Evolutionary conservation across 139 green algal species (phyloP), one percentile per base, ranked within the genome.

Genomic region (Picochlorum sp.): DNA sequence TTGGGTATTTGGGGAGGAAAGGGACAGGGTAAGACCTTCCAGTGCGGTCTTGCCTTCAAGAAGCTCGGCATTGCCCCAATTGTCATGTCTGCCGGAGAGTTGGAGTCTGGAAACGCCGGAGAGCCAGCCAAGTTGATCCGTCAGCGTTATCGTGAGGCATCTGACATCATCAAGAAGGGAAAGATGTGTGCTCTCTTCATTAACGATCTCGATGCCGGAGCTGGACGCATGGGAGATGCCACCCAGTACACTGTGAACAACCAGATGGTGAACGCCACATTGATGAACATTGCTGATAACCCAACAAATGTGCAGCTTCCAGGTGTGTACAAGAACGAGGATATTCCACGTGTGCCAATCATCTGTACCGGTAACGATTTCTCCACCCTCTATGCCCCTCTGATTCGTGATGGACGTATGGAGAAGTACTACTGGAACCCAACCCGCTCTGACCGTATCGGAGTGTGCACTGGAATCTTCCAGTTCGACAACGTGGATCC

Each of bases 201-300:
- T 82, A 99, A 99, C 83, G 94, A 99, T 69, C 82, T 99, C 54
- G 94, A 99, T 62, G 94, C 94, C 26, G 92, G 92, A 56, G 78
- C 78, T 24, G 94, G 94, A 46, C 89, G 94, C 73, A 97, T 99
- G 90, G 94, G 94, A 37, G 83, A 84, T 54, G 74, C 82, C 56
- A 98, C 94, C 18, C 94, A 99, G 87, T 98, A 98, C 92, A 99
- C 94, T 28, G 94, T 99, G 18, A 99, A 99, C 94, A 99, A 98
- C 89, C 94, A 96, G 81, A 79, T 85, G 79, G 92, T 98, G 37
- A 98, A 98, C 80, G 94, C 92, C 79, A 99, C 94, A 4, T 89
- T 99, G 7, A 99, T 99, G 94, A 98, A 98, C 92, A 98, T 99
- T 71, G 92, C 92, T 38, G 94, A 99, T 66, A 95, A 90, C 84